Conservation (phyloP, 148 eudicot genomes). For the Vaccinium myrtillus region DNA sequence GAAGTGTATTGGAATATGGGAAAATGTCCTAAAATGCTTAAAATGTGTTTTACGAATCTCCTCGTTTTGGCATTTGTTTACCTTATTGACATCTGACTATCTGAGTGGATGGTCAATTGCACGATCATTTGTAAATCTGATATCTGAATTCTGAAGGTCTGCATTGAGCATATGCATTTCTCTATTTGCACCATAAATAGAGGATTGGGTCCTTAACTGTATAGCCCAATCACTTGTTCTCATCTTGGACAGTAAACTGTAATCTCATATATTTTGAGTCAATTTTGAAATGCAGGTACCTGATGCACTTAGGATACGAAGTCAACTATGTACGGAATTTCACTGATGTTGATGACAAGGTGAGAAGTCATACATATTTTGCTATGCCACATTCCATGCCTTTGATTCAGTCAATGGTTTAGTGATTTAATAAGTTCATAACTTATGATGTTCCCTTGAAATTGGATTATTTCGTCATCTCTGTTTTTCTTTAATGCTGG, state of each 20-base stretch:
- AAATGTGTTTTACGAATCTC: not conserved
- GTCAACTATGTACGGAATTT: conserved; percentile 89
- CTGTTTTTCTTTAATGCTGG: not conserved
- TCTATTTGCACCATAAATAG: not conserved
- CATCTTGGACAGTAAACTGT: not conserved
- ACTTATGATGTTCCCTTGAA: not conserved
- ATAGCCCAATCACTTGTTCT: not conserved
- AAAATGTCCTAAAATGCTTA: not conserved
- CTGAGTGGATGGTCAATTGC: not conserved
- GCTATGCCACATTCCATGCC: not conserved
- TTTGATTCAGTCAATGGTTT: conserved; percentile 9
- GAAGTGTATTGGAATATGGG: not conserved
- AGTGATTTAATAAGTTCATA: not conserved
- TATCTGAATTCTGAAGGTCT: not conserved
- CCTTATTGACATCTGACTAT: too few species aligned
- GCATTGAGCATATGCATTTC: not conserved
- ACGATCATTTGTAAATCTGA: not conserved
- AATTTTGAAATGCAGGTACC: conserved; percentile 50
- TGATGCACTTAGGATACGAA: conserved; percentile 64
- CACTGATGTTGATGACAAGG: conserved; percentile 99
- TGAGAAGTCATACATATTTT: conserved; percentile 31
- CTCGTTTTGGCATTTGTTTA: not conserved
- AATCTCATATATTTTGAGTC: not conserved
- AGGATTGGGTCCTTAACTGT: not conserved
- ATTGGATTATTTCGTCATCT: not conserved